phyloP scores from a whole-genome alignment of 2,329 filamentous ascomycete genomes.

The Botryotinia convoluta region DNA sequence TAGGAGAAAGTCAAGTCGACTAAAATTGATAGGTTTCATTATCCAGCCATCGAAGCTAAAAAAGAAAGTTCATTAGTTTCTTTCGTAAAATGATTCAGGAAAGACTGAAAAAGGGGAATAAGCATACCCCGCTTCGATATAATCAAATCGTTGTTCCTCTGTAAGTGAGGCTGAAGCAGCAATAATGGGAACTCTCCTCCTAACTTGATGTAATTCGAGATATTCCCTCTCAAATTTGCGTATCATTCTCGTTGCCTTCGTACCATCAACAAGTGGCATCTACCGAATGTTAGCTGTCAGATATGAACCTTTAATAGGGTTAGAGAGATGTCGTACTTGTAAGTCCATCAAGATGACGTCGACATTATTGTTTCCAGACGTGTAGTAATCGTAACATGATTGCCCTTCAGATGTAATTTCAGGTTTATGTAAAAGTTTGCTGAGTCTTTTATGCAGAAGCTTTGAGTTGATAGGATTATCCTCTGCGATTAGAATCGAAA shows the following conservation, averaged over 20 bases:
- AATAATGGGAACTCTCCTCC: conserved; percentile 69
- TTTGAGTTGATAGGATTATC: conserved; percentile 86
- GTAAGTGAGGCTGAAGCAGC: conserved; percentile 81
- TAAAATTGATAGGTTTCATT: conserved; percentile 81
- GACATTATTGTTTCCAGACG: conserved; percentile 60
- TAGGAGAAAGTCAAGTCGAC: conserved; percentile 66
- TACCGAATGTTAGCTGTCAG: conserved; percentile 39
- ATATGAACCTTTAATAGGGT: too few species aligned
- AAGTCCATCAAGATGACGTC: conserved; percentile 90
- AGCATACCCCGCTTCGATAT: conserved; percentile 54
- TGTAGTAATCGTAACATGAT: conserved; percentile 72
- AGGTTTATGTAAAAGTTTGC: conserved; percentile 71
- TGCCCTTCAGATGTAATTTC: conserved; percentile 76
- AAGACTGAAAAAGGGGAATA: neutral
- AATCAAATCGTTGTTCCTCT: conserved; percentile 65
- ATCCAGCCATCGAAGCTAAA: conserved; percentile 87
- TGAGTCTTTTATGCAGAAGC: conserved; percentile 74
- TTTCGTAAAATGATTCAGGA: neutral
- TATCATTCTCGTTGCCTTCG: conserved; percentile 81
- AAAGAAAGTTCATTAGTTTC: conserved; percentile 32
- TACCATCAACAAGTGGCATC: conserved; percentile 91
- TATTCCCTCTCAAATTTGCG: conserved; percentile 61
- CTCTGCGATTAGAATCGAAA: conserved; percentile 72
- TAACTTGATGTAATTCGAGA: conserved; percentile 31
- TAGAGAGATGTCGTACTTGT: conserved; percentile 58